Evolutionary conservation across 768 basidiomycete genomes (phyloP).

Genomic region (Lactifluus pinguis): DNA sequence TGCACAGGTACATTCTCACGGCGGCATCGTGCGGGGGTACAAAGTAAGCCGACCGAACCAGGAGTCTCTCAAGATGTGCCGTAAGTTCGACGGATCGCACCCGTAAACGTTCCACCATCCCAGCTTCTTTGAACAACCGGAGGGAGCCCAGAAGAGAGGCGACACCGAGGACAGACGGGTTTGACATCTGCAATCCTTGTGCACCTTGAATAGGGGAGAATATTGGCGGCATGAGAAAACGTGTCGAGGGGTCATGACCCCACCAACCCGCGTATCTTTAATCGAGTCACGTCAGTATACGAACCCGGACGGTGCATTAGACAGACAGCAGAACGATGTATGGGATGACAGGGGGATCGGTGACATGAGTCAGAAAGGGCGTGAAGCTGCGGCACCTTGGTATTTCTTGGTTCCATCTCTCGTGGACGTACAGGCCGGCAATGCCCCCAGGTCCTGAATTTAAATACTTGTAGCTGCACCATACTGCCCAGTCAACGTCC

Average conservation of each 20-base stretch:
- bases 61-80: constrained; percentile 52
- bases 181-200: constrained; percentile 93
- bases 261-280: constrained; percentile 91
- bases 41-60: constrained; percentile 57
- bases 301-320: neutral
- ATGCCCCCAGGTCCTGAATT: constrained; percentile 97
- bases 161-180: constrained; percentile 75
- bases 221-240: constrained; percentile 80
- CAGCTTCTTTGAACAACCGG: constrained; percentile 67
- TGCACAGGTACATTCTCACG: constrained; percentile 22
- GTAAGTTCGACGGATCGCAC: constrained; percentile 68
- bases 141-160: constrained; percentile 80
- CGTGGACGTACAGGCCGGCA: constrained; percentile 85
- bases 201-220: constrained; percentile 87
- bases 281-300: constrained; percentile 8
- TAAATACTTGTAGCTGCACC: constrained; percentile 98
- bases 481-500: constrained; percentile 94
- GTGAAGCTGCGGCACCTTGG: constrained; percentile 47
- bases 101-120: constrained; percentile 62
- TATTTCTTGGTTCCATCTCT: constrained; percentile 58
- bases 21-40: constrained; percentile 34
- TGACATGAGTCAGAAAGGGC: neutral
- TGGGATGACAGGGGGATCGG: neutral
- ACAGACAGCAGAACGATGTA: neutral
- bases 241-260: constrained; percentile 83